Evolutionary conservation across 106 monocot species (phyloP), one percentile per base, ranked within the genome.

Genomic region (Phalaenopsis aphrodite): DNA sequence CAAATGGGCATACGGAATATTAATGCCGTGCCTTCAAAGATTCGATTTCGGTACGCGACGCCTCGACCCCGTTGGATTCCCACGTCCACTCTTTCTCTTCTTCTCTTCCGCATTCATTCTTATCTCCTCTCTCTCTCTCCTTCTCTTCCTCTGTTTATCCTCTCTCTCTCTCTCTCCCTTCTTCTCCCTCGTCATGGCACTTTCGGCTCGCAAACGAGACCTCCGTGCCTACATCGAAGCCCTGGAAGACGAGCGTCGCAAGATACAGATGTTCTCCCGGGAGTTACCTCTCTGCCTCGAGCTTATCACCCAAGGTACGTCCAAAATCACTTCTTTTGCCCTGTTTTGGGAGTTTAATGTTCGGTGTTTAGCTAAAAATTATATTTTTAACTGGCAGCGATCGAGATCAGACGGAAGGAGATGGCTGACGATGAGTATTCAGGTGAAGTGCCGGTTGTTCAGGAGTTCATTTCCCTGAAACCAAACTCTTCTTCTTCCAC

Each of bases 211-310:
- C 1, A 21, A 23, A 5, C 23, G 6, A 24, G 23, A 24, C 6
- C 71, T 24, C 71, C 71, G 12, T 68, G 86, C 84, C 38, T 89
- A 82, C 72, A 65, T 86, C 0, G 81, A 75, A 5, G 89, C 89
- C 12, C 81, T 89, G 4, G 84, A 89, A 79, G 84, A 78, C 66
- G 89, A 89, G 82, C 64, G 64, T 37, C 48, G 69, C 24, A 89
- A 89, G 89, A 89, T 89, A 72, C 78, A 79, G 77, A 80, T 86
- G 56, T 89, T 89, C 80, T 80, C 81, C 38, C 82, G 87, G 5
- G 90, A 87, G 81, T 83, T 90, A 6, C 90, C 90, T 10, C 90
- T 90, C 39, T 81, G 81, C 76, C 79, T 87, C 41, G 79, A 87
- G 1, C 87, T 90, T 83, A 84, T 90, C 76, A 77, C 83, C 23